These are phyloP conservation scores for Phytophthora pseudosyringae DNA, from an alignment of 352 stramenopile species.

Conservation along the genomic window DNA sequence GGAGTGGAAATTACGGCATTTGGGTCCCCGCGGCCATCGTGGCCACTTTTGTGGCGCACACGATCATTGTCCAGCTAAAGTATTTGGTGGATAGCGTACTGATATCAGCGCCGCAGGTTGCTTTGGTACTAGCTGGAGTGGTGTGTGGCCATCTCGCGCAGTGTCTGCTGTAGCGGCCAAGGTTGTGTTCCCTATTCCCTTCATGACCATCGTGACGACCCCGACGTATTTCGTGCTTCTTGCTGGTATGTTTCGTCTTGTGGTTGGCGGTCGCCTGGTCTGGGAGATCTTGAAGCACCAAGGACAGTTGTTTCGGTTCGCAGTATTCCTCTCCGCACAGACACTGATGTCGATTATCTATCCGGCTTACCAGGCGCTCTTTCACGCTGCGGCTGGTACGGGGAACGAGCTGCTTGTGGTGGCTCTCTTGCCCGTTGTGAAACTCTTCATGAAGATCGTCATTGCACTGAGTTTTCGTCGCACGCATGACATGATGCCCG, in stretches of 20 bases:
- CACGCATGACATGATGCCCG: conserved; percentile 27
- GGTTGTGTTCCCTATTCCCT: background rate
- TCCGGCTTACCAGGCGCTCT: conserved; percentile 22
- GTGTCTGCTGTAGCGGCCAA: too few relatives aligned
- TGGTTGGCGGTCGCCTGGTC: conserved; percentile 1
- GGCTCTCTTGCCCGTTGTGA: conserved; percentile 12
- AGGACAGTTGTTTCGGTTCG: conserved; percentile 11
- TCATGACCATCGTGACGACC: conserved; percentile 17
- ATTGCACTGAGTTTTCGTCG: conserved; percentile 7
- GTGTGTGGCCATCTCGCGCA: too few relatives aligned
- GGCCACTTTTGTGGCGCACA: too few relatives aligned
- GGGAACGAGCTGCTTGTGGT: conserved; percentile 16
- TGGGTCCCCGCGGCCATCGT: too few relatives aligned
- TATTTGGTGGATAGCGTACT: too few relatives aligned
- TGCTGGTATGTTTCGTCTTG: background rate
- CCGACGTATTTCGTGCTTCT: background rate
- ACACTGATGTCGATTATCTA: conserved; percentile 21
- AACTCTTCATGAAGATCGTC: conserved; percentile 21
- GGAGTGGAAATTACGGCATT: too few relatives aligned
- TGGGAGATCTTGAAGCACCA: conserved; percentile 2
- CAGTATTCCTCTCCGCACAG: conserved; percentile 8
- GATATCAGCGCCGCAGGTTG: too few relatives aligned
- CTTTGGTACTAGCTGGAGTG: too few relatives aligned
- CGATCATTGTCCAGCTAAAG: too few relatives aligned
- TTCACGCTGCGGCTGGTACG: conserved; percentile 4